A percentile compares a stretch with the other conserved stretches of the same genome.
phyloP scores from a whole-genome alignment of 768 basidiomycete genomes.

The Pisolithus marmoratus region DNA sequence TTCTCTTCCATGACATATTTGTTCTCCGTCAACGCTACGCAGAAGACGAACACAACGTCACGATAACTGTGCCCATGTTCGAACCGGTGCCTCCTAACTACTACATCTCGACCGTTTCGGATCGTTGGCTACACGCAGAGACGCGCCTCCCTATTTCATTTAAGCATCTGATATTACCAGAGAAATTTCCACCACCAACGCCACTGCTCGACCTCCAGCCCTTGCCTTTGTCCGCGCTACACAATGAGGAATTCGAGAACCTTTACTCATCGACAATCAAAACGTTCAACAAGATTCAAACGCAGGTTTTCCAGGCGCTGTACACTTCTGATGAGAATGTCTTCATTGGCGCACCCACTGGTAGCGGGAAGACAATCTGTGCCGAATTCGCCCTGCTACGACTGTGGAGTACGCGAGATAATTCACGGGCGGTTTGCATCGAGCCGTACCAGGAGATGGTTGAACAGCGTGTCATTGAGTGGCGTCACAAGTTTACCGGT shows the following conservation, averaged over 20 bases:
- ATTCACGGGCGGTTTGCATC: slow-evolving; percentile 85
- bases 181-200: slow-evolving; percentile 92
- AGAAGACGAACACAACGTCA: slow-evolving; percentile 90
- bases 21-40: slow-evolving; percentile 88
- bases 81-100: slow-evolving; percentile 98
- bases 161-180: slow-evolving; percentile 95
- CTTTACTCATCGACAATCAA: slow-evolving; percentile 78
- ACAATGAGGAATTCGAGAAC: slow-evolving; percentile 88
- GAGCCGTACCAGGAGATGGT: slow-evolving; percentile 99
- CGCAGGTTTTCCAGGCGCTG: slow-evolving; percentile 96
- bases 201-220: slow-evolving; percentile 89
- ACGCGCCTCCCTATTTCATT: slow-evolving; percentile 94
- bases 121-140: slow-evolving; percentile 94
- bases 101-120: slow-evolving; percentile 91
- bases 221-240: slow-evolving; percentile 83
- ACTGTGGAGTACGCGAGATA: slow-evolving; percentile 87
- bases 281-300: slow-evolving; percentile 98
- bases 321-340: slow-evolving; percentile 97
- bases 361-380: slow-evolving; percentile 95
- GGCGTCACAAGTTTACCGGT: slow-evolving; percentile 75
- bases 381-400: slow-evolving; percentile 94
- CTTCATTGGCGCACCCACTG: slow-evolving; percentile 94
- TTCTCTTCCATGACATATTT: slow-evolving; percentile 93
- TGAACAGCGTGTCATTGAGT: slow-evolving; percentile 82
- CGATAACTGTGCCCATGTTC: slow-evolving; percentile 92